phyloP scores from a whole-genome alignment of 2,329 filamentous ascomycete species.

The Xylaria multiplex region DNA sequence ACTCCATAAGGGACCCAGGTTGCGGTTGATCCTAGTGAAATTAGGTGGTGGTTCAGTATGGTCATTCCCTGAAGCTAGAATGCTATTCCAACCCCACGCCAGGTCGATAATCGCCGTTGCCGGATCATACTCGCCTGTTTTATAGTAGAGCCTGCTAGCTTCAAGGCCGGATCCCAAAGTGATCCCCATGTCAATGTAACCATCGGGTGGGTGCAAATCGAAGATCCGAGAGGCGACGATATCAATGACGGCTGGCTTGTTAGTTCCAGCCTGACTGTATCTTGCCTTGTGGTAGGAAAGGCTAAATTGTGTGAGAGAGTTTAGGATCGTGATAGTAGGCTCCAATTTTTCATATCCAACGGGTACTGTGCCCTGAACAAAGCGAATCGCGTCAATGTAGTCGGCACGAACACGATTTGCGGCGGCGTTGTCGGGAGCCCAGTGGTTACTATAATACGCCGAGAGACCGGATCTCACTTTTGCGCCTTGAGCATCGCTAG shows the following conservation, averaged over 20 bases:
- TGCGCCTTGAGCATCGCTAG: not conserved
- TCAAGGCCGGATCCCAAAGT: not conserved
- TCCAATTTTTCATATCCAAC: not conserved
- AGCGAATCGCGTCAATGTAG: not conserved
- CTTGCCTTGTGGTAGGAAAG: not conserved
- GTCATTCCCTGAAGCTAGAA: not conserved
- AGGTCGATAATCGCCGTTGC: not conserved
- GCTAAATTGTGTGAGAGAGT: not conserved
- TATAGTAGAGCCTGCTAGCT: not conserved
- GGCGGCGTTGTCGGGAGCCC: not conserved
- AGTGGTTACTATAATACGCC: not conserved
- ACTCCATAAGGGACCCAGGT: not conserved
- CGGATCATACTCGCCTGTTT: not conserved
- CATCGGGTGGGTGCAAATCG: not conserved
- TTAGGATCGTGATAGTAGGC: not conserved
- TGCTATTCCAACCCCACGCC: not conserved
- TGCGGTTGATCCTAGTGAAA: not conserved
- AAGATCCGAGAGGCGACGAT: not conserved
- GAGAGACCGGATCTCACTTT: not conserved
- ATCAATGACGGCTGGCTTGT: not conserved
- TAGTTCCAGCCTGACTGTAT: not conserved
- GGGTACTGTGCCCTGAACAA: not conserved
- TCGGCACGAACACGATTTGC: not conserved
- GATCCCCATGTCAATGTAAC: not conserved
- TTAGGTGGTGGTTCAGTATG: not conserved